Evolutionary conservation across 257 asterid species (phyloP), one percentile per base, ranked within the genome.

Genomic region (Rauvolfia tetraphylla): DNA sequence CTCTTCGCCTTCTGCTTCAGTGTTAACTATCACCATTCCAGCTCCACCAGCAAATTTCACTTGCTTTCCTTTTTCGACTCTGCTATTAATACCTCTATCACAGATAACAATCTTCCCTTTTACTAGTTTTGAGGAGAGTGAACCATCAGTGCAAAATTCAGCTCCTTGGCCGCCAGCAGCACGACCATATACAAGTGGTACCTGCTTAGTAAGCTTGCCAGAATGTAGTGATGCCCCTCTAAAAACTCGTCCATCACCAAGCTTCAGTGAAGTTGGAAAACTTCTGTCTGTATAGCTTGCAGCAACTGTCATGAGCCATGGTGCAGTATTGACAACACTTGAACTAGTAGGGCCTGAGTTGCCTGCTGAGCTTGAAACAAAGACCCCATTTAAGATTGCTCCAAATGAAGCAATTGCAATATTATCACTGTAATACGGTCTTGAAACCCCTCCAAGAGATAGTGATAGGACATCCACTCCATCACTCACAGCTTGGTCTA

Each of bases 231-330:
- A 89, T 22, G 96, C 81, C 27, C 96, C 97, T 7, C 53, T 69
- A 73, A 92, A 83, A 44, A 78, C 76, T 59, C 27, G 81, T 38
- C 86, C 88, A 53, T 90, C 74, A 2, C 95, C 96, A 0, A 90
- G 88, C 20, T 73, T 54, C 20, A 89, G 80, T 14, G 17, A 68
- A 18, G 91, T 80, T 4, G 91, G 91, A 57, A 92, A 90, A 33
- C 56, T 70, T 0, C 93, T 86, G 70, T 89, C 93, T 42, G 72
- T 84, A 75, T 83, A 85, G 89, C 96, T 93, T 0, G 98, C 98
- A 17, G 88, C 96, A 62, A 91, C 97, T 0, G 98, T 91, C 75
- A 83, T 84, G 42, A 93, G 79, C 98, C 98, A 93, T 0, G 98
- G 98, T 1, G 98, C 93, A 25, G 63, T 71, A 53, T 91, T 93